Evolutionary conservation across 2,329 filamentous ascomycete species (phyloP).

Genomic region (Colletotrichum coccodes): DNA sequence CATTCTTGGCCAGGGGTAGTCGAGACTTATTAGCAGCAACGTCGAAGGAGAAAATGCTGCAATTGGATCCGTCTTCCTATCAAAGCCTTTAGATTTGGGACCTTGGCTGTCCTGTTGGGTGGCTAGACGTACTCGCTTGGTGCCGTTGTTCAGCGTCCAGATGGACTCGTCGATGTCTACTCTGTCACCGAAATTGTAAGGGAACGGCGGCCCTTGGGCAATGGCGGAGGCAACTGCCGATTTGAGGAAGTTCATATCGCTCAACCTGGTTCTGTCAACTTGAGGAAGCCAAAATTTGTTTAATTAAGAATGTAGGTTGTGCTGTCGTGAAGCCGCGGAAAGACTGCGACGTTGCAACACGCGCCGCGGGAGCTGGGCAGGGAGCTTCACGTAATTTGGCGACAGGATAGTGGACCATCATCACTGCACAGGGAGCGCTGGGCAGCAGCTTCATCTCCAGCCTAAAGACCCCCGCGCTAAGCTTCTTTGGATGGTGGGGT

Average conservation of each 20-base stretch:
- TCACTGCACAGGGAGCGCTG: constrained; percentile 15
- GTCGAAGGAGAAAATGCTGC: constrained; percentile 98
- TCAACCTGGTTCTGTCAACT: neutral
- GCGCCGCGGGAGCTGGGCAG: constrained; percentile 23
- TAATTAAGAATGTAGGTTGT: neutral
- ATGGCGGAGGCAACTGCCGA: constrained; percentile 97
- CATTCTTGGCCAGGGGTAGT: constrained; percentile 90
- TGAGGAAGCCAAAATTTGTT: neutral
- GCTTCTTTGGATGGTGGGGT: constrained; percentile 32
- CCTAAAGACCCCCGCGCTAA: constrained; percentile 33
- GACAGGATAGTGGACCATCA: constrained; percentile 24
- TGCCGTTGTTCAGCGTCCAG: constrained; percentile 96
- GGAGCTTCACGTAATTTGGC: constrained; percentile 29
- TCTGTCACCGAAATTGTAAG: constrained; percentile 91
- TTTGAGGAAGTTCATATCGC: constrained; percentile 93
- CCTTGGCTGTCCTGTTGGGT: neutral
- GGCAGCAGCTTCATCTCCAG: neutral
- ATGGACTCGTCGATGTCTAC: constrained; percentile 94
- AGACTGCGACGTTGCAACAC: constrained; percentile 19
- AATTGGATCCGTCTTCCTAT: constrained; percentile 92
- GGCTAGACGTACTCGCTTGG: constrained; percentile 74
- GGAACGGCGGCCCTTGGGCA: constrained; percentile 91
- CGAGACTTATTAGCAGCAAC: constrained; percentile 81
- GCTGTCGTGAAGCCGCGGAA: constrained; percentile 6
- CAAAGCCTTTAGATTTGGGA: neutral